Base-by-base conservation (phyloP, 352 stramenopile species). In the Phytophthora fragariaefolia region DNA sequence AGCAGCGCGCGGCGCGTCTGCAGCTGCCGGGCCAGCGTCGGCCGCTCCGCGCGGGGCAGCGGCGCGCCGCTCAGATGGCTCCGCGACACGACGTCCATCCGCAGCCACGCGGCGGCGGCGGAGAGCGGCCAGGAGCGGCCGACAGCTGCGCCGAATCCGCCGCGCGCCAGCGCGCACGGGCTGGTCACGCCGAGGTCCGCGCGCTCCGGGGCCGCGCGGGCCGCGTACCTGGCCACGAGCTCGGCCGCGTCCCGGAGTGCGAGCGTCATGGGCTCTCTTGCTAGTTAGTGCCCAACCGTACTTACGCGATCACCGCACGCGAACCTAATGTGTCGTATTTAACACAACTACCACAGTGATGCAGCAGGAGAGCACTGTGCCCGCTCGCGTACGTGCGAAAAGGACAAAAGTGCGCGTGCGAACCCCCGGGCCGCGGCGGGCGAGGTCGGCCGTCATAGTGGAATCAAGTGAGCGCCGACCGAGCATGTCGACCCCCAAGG, bases 401-500 rank as follows among this genome's bases (percentile, higher is more conserved):
- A n/a, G n/a, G n/a, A n/a, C n/a, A n/a, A n/a, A 55, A 26, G 48
- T 55, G 18, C 30, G 43, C 43, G 30, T n/a, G 30, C 12, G 30
- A 6, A 6, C 30, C 6, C 12, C 30, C 47, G 24, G 4, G 13
- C 27, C 27, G 27, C 2, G 18, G 48, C 12, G n/a, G 23, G 10
- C 13, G 10, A 20, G n/a, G n/a, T n/a, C n/a, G 18, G 17, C 30
- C 28, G 47, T 47, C 57, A 67, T 73, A 73, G 32, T 66, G 54
- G 40, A 65, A 57, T 56, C 50, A 63, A 73, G 66, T 73, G 47
- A 64, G n/a, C n/a, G n/a, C n/a, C n/a, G n/a, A n/a, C n/a, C n/a
- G n/a, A 58, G 34, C 18, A 80, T 80, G 73, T 71, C 73, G 52
- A 82, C 71, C 49, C 63, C 68, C 22, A 78, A 79, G 61, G 72